phyloP scores from a whole-genome alignment of 1,139 yeast genomes.

The Candida tetrigidarum region DNA sequence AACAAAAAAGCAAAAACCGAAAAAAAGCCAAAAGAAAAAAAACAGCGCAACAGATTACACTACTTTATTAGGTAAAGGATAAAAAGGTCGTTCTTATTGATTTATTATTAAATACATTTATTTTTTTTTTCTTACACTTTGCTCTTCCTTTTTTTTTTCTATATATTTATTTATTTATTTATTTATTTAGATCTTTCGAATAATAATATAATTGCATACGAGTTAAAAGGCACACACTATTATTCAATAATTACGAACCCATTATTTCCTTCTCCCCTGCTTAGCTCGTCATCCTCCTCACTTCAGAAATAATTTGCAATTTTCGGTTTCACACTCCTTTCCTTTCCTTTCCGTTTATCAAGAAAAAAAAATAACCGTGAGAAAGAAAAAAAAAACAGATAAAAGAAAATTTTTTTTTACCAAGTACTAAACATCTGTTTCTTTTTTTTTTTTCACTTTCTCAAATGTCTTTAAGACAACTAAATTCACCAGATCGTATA shows the following conservation, averaged over 20 bases:
- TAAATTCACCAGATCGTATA: conserved; percentile 10
- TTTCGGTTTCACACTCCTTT: too few relatives aligned
- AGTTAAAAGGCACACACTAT: too few relatives aligned
- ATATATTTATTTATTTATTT: neutral
- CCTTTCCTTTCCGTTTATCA: neutral
- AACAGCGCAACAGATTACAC: too few relatives aligned
- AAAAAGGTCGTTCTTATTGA: too few relatives aligned
- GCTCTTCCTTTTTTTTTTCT: neutral
- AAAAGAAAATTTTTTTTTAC: conserved; percentile 3
- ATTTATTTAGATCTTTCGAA: too few relatives aligned
- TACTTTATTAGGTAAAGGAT: too few relatives aligned
- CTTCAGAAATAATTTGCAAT: too few relatives aligned
- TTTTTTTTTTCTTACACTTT: too few relatives aligned
- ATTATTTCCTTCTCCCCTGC: neutral
- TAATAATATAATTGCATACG: too few relatives aligned
- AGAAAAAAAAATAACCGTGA: neutral
- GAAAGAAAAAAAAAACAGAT: neutral
- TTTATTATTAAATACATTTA: too few relatives aligned
- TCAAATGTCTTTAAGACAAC: conserved; percentile 5
- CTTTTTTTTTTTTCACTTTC: conserved; percentile 4
- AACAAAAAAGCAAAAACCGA: too few relatives aligned
- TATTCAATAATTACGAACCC: neutral
- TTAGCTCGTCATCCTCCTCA: neutral
- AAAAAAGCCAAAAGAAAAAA: too few relatives aligned
- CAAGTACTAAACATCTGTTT: neutral